Conservation (phyloP, 2,329 filamentous ascomycete genomes). For the Fusarium sp. region DNA sequence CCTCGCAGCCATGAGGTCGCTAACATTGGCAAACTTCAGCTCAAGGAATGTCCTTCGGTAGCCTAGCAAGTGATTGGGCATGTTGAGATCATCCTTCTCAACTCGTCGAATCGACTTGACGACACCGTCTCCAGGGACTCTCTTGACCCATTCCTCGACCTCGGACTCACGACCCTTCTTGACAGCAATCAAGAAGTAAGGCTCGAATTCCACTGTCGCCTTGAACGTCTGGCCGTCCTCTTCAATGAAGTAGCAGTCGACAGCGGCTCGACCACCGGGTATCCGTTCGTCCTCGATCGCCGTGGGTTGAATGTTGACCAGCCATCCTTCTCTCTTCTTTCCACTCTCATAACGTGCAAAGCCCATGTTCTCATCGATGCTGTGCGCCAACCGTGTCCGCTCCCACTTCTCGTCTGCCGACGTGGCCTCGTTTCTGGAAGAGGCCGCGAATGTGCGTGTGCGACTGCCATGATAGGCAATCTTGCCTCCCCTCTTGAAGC, state of each 20-base stretch:
- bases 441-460: conserved; percentile 83
- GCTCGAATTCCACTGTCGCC: conserved; percentile 94
- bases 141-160: conserved; percentile 94
- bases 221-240: conserved; percentile 93
- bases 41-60: conserved; percentile 90
- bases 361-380: conserved; percentile 94
- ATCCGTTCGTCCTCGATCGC: conserved; percentile 86
- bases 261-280: conserved; percentile 85
- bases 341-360: conserved; percentile 92
- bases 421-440: conserved; percentile 83
- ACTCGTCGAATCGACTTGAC: conserved; percentile 82
- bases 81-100: conserved; percentile 91
- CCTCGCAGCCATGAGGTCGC: conserved; percentile 85
- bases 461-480: conserved; percentile 76
- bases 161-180: conserved; percentile 90
- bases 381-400: conserved; percentile 82
- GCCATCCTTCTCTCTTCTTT: conserved; percentile 85
- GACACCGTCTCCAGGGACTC: conserved; percentile 81
- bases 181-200: conserved; percentile 93
- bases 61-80: conserved; percentile 96
- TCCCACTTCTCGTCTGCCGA: conserved; percentile 95
- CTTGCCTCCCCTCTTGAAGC: conserved; percentile 77
- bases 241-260: conserved; percentile 98
- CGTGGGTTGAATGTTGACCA: conserved; percentile 94
- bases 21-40: conserved; percentile 87